These are phyloP conservation scores for Paralagenidium karlingii DNA, from an alignment of 352 stramenopile genomes.

Conservation along the genomic window DNA sequence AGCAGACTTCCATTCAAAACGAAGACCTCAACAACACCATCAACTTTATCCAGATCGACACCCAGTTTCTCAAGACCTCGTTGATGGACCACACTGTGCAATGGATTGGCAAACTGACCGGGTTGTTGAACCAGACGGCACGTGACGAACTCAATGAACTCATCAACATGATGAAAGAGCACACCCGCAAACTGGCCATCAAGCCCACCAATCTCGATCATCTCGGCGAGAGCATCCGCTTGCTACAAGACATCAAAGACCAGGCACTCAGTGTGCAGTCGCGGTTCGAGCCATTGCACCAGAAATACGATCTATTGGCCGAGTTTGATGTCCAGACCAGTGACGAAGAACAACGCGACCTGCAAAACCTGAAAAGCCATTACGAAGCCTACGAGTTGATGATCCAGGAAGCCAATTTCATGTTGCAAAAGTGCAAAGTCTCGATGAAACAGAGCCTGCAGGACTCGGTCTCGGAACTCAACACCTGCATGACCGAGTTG, in stretches of 20 bases:
- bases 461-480: constrained; percentile 79
- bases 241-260: constrained; percentile 84
- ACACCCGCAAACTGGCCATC: constrained; percentile 68
- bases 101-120: constrained; percentile 88
- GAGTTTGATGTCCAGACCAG: constrained; percentile 86
- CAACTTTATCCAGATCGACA: constrained; percentile 94
- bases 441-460: constrained; percentile 94
- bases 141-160: constrained; percentile 78
- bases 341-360: constrained; percentile 70
- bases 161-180: constrained; percentile 82
- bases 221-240: constrained; percentile 83
- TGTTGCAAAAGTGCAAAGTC: constrained; percentile 88
- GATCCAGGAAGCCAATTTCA: constrained; percentile 75
- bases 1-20: constrained; percentile 86
- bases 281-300: constrained; percentile 74
- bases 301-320: constrained; percentile 76
- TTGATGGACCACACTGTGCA: constrained; percentile 88
- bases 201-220: constrained; percentile 86
- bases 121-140: constrained; percentile 86
- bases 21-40: constrained; percentile 89
- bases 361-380: constrained; percentile 46
- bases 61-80: constrained; percentile 84
- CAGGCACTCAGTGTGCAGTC: constrained; percentile 44
- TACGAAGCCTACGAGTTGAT: constrained; percentile 82
- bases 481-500: constrained; percentile 74